Evolutionary conservation across 208 protist genomes (phyloP).

Genomic region (Acanthamoeba castellanii): DNA sequence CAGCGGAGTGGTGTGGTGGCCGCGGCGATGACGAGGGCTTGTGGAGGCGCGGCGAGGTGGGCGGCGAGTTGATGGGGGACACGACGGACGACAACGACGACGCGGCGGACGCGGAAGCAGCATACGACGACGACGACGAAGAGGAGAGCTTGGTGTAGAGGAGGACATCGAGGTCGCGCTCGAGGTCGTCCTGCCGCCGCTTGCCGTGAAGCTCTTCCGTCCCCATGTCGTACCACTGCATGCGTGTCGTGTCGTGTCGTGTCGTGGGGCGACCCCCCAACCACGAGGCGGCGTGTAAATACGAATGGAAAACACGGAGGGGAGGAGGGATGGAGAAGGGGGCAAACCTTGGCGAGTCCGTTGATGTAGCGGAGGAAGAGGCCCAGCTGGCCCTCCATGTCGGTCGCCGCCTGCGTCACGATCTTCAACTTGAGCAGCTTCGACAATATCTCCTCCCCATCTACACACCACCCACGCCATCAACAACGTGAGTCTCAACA

Average conservation of each 20-base stretch:
- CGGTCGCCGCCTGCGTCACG: conserved; percentile 13
- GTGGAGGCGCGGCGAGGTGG: neutral
- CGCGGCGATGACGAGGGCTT: neutral
- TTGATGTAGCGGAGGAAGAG: conserved; percentile 54
- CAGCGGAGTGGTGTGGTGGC: neutral
- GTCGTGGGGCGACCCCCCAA: neutral
- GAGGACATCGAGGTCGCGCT: conserved; percentile 17
- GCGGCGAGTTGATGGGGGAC: neutral
- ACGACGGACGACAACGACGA: neutral
- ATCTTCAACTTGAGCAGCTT: conserved; percentile 50
- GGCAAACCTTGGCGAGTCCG: neutral
- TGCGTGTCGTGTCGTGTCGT: neutral
- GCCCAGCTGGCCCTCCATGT: neutral
- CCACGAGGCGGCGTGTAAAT: no score
- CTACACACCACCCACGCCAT: neutral
- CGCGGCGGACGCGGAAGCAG: neutral
- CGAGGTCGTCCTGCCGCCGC: conserved; percentile 18
- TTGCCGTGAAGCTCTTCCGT: conserved; percentile 26
- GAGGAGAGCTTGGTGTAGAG: conserved; percentile 30
- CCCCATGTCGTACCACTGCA: conserved; percentile 35
- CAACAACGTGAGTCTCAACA: no score
- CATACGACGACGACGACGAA: neutral
- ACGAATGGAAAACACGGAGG: no score
- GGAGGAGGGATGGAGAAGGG: neutral
- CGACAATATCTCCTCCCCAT: conserved; percentile 22